These are phyloP conservation scores for Cyclanthera cordifolia DNA, from an alignment of 306 rosid species.

Conservation along the genomic window DNA sequence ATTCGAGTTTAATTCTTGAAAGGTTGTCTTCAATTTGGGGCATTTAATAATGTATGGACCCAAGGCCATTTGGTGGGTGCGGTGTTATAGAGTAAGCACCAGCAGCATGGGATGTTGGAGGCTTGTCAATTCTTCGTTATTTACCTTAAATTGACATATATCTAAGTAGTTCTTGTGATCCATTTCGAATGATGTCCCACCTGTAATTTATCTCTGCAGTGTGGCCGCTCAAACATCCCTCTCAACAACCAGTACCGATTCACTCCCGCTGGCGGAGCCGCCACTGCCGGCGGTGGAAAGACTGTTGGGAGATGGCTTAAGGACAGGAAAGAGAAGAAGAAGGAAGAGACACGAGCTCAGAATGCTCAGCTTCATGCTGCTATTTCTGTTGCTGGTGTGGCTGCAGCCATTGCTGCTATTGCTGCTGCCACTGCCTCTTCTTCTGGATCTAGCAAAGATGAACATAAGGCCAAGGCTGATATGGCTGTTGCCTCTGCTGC, in stretches of 20 bases:
- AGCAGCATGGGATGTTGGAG: conserved; percentile 8
- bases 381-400: conserved; percentile 83
- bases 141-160: neutral
- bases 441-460: conserved; percentile 52
- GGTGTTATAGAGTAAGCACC: conserved; percentile 1
- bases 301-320: conserved; percentile 93
- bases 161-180: neutral
- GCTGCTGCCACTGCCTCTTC: conserved; percentile 79
- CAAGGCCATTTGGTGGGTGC: conserved; percentile 10
- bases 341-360: conserved; percentile 78
- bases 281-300: conserved; percentile 39
- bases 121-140: conserved; percentile 3
- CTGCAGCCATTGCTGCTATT: conserved; percentile 71
- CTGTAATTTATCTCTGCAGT: conserved; percentile 30
- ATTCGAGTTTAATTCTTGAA: neutral
- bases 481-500: conserved; percentile 95
- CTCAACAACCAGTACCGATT: conserved; percentile 30
- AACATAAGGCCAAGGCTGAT: conserved; percentile 63
- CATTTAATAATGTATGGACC: conserved; percentile 11
- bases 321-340: conserved; percentile 87
- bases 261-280: conserved; percentile 19
- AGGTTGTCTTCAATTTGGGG: neutral
- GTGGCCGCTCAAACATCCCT: conserved; percentile 36
- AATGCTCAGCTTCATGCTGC: conserved; percentile 94
- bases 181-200: conserved; percentile 12